Evolutionary conservation across 2,329 filamentous ascomycete species (phyloP).

Genomic region (Juglanconis oblonga): DNA sequence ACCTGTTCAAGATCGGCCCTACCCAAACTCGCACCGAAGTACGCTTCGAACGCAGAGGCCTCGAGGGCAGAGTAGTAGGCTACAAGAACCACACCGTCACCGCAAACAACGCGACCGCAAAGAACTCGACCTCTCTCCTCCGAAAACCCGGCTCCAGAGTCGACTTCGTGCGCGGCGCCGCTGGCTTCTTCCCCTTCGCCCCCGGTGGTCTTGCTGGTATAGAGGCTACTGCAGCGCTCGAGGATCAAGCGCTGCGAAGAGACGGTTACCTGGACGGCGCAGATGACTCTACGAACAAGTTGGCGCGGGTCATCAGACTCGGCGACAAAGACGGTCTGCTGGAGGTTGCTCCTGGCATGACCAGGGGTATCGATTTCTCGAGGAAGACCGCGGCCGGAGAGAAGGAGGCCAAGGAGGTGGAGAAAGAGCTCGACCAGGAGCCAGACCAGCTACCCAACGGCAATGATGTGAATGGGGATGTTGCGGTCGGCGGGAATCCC

Average conservation of each 20-base stretch:
- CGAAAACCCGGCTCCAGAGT: slow-evolving; percentile 82
- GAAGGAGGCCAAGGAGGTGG: slow-evolving; percentile 66
- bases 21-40: slow-evolving; percentile 95
- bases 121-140: slow-evolving; percentile 87
- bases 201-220: slow-evolving; percentile 86
- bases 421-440: slow-evolving; percentile 55
- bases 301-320: slow-evolving; percentile 86
- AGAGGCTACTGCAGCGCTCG: slow-evolving; percentile 78
- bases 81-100: slow-evolving; percentile 94
- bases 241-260: slow-evolving; percentile 66
- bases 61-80: slow-evolving; percentile 88
- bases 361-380: slow-evolving; percentile 71
- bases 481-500: slow-evolving; percentile 4
- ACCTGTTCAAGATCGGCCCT: slow-evolving; percentile 81
- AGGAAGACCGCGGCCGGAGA: slow-evolving; percentile 55
- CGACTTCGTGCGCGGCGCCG: slow-evolving; percentile 89
- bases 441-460: slow-evolving; percentile 34
- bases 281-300: slow-evolving; percentile 46
- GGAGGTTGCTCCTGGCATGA: slow-evolving; percentile 77
- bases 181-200: slow-evolving; percentile 91
- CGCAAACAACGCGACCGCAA: slow-evolving; percentile 83
- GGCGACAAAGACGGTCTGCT: slow-evolving; percentile 74
- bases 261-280: slow-evolving; percentile 39
- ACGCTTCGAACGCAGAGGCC: slow-evolving; percentile 83
- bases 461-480: slow-evolving; percentile 26